Evolutionary conservation across 1,284 basidiomycete species (phyloP).

Genomic region (Trametes pubescens): DNA sequence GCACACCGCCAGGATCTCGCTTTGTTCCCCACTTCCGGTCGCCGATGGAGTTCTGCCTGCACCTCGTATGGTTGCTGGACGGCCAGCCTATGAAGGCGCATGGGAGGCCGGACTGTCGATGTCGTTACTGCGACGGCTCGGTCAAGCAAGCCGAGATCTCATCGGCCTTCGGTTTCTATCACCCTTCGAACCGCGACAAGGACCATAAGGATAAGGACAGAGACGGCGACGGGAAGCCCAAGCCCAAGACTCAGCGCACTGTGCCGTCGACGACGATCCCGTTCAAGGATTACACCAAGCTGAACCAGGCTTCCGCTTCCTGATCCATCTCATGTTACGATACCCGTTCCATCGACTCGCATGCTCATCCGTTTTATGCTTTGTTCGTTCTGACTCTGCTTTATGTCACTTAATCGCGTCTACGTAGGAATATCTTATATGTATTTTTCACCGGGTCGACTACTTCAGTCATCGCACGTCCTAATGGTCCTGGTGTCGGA

Average conservation of each 20-base stretch:
- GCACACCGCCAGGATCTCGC: conserved; percentile 29
- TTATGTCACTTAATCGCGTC: neutral
- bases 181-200: conserved; percentile 16
- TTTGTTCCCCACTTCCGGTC: conserved; percentile 38
- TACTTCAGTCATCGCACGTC: neutral
- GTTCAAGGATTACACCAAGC: conserved; percentile 37
- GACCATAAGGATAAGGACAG: conserved; percentile 22
- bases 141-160: conserved; percentile 36
- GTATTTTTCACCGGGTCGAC: neutral
- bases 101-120: conserved; percentile 34
- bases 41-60: conserved; percentile 41
- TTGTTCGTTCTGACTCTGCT: neutral
- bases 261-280: conserved; percentile 20
- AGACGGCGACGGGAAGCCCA: conserved; percentile 9
- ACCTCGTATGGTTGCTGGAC: conserved; percentile 41
- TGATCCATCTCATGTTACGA: neutral
- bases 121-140: conserved; percentile 35
- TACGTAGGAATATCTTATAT: neutral
- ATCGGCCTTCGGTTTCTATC: conserved; percentile 18
- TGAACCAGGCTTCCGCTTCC: conserved; percentile 18
- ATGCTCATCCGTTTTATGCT: neutral
- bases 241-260: conserved; percentile 6
- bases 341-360: neutral
- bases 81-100: conserved; percentile 35
- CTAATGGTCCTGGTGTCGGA: neutral